Evolutionary conservation across 768 basidiomycete species (phyloP), one percentile per base, ranked within the genome.

Genomic region (Cubamyces sp.): DNA sequence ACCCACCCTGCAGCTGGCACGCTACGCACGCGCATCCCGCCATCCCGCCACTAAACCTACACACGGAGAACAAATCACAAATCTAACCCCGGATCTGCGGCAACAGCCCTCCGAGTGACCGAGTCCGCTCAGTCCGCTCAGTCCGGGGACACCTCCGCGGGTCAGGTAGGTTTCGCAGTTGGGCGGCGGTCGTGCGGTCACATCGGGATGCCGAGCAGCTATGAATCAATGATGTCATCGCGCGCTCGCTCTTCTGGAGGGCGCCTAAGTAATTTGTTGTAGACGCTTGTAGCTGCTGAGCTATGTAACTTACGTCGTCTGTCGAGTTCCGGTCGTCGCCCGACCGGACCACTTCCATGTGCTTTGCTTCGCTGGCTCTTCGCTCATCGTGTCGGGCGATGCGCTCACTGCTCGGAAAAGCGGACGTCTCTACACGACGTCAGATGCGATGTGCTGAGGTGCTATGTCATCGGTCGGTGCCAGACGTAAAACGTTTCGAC

Each of bases 151-250:
- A 8, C 18, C 40, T 28, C 3, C 8, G 3, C 26, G 40, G 23
- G 40, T 41, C 16, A 3, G 18, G 6, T 5, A 37, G 30, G 18
- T 21, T 48, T 21, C 25, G 25, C 25, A 8, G 26, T 16, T 25
- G 34, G 34, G 34, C 34, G 9, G 34, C 34, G 34, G 34, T 34
- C 34, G 34, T 34, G 34, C 34, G 34, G 34, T 34, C 34, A 6
- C 9, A 34, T 34, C 54, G 54, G 30, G 25, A 8, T 23, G 42
- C 53, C 41, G 42, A 6, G 40, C 8, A 11, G n/a, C n/a, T 6
- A 55, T 55, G 54, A 55, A 11, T 9, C n/a, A 9, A 55, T 55
- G 54, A 55, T 55, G 54, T 54, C 52, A 54, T 23, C 40, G 34
- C 34, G 34, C 34, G n/a, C n/a, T n/a, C n/a, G n/a, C n/a, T n/a